Conservation (phyloP, 2,329 filamentous ascomycete species). For the Penicillium sp. region DNA sequence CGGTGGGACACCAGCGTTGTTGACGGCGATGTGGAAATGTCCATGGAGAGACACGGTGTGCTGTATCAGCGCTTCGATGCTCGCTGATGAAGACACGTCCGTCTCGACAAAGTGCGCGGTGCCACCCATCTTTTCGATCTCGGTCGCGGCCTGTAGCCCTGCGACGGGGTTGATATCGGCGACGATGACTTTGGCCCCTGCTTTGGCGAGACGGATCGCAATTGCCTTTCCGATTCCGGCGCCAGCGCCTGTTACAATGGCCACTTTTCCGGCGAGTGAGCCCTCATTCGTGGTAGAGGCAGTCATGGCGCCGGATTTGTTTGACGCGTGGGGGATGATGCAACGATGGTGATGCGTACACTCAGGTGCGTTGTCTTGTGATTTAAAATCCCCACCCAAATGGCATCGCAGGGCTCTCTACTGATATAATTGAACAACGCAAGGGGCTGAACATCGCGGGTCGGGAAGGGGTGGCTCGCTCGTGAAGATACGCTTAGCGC, state of each 20-base stretch:
- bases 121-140: not conserved
- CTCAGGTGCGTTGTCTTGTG: too few species aligned
- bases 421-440: too few species aligned
- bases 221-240: constrained; percentile 9
- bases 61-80: not conserved
- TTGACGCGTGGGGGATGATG: too few species aligned
- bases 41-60: not conserved
- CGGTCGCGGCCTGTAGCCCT: not conserved
- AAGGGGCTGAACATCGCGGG: too few species aligned
- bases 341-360: too few species aligned
- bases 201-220: not conserved
- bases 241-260: constrained; percentile 1
- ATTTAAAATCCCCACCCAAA: too few species aligned
- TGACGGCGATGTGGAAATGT: not conserved
- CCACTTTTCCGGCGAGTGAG: constrained; percentile 6
- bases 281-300: too few species aligned
- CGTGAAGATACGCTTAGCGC: too few species aligned
- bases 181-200: constrained; percentile 2
- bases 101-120: not conserved
- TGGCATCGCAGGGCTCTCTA: too few species aligned
- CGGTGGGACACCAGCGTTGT: not conserved
- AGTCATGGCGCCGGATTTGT: too few species aligned
- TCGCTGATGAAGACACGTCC: not conserved
- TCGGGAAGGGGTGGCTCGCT: too few species aligned
- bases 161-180: not conserved